A percentile compares a stretch with the other conserved stretches of the same genome.
phyloP scores from a whole-genome alignment of 2,329 filamentous ascomycete genomes.

The Stemphylium beticola region DNA sequence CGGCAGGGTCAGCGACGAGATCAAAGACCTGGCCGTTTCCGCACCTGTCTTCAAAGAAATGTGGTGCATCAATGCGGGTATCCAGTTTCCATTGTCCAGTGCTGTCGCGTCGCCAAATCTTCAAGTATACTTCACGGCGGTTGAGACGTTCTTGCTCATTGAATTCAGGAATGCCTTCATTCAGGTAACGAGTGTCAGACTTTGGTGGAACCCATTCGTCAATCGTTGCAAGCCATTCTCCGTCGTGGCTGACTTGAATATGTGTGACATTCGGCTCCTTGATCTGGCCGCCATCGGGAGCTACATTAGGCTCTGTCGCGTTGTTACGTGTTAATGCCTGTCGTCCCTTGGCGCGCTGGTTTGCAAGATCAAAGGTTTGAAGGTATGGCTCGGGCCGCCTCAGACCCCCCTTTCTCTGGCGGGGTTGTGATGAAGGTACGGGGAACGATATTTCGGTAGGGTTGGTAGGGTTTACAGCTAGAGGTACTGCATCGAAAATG shows the following conservation, averaged over 20 bases:
- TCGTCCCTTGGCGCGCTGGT: slow-evolving; percentile 77
- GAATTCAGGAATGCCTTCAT: slow-evolving; percentile 49
- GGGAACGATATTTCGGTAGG: slow-evolving; percentile 53
- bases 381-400: slow-evolving; percentile 65
- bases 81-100: slow-evolving; percentile 72
- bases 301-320: slow-evolving; percentile 78
- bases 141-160: slow-evolving; percentile 53
- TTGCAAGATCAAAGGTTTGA: slow-evolving; percentile 85
- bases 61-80: slow-evolving; percentile 83
- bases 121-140: slow-evolving; percentile 78
- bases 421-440: slow-evolving; percentile 60
- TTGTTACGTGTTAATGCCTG: slow-evolving; percentile 91
- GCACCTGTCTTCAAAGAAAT: slow-evolving; percentile 60
- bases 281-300: slow-evolving; percentile 72
- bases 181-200: slow-evolving; percentile 68
- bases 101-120: slow-evolving; percentile 81
- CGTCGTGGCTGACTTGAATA: slow-evolving; percentile 78
- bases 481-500: slow-evolving; percentile 41
- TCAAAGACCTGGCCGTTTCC: slow-evolving; percentile 69
- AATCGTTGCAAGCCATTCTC: slow-evolving; percentile 87
- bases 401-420: slow-evolving; percentile 24
- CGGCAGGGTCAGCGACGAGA: slow-evolving; percentile 72
- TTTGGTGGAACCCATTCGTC: slow-evolving; percentile 86
- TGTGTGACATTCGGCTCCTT: slow-evolving; percentile 79
- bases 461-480: slow-evolving; percentile 51